Evolutionary conservation across 2,329 filamentous ascomycete species (phyloP), one percentile per base, ranked within the genome.

Genomic region (Pseudogymnoascus sp.): DNA sequence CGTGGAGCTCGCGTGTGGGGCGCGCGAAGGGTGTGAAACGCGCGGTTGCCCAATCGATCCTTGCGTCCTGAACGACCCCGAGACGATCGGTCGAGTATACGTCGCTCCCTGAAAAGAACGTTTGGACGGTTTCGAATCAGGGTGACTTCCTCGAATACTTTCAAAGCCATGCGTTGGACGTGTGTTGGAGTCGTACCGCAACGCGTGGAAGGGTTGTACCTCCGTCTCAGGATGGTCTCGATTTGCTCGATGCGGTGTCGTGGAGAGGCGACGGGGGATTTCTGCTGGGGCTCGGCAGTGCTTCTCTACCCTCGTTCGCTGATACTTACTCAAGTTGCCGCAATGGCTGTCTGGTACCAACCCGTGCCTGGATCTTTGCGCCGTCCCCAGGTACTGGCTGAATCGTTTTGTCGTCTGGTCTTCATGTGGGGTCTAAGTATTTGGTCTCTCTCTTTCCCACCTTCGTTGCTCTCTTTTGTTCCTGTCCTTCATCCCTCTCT

Each of bases 31-130:
- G 8, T 7, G 14, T 53, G 47, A 56, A 56, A 56, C 47, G 47
- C 47, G 47, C 47, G 47, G 47, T 56, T 56, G 25, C n/a, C 47
- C 47, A 56, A 56, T 56, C 47, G 47, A 56, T 56, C 47, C 47
- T 56, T 56, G 8, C 47, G 10, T 56, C 47, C 25, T 12, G 11
- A 4, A 12, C 4, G 14, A 16, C 47, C 47, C 25, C 25, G 25
- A 33, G 47, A 56, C 47, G 47, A 56, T 33, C 25, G 5, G 8
- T 23, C 21, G n/a, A 31, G 21, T 28, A 11, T n/a, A 56, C 47
- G 25, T 33, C 25, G 47, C 31, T 33, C 25, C 47, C 47, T 33
- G 8, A 31, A 23, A 56, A 56, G 21, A 56, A 10, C 47, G 25
- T 56, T 56, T 56, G 47, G 47, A 25, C 4, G 47, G 47, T 56